Conservation (phyloP, 2,329 filamentous ascomycete genomes). For the Arthroderma sp. region DNA sequence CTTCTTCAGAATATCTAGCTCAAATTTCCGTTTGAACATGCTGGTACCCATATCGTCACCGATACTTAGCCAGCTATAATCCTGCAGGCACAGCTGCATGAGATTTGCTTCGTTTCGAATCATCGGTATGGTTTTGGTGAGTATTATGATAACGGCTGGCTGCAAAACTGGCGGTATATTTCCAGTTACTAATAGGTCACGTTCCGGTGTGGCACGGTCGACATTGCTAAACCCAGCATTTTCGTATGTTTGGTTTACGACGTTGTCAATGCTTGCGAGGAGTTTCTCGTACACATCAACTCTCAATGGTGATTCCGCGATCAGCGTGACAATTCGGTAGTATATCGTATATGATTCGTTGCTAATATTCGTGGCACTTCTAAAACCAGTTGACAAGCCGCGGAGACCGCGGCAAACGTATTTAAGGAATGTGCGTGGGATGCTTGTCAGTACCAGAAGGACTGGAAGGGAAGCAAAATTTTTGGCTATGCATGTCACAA, state of each 20-base stretch:
- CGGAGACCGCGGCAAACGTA: conserved; percentile 53
- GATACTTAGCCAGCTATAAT: conserved; percentile 57
- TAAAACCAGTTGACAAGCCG: conserved; percentile 38
- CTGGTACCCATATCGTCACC: conserved; percentile 45
- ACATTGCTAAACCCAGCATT: conserved; percentile 30
- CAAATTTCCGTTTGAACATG: conserved; percentile 47
- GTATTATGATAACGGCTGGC: conserved; percentile 34
- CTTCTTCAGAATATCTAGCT: conserved; percentile 47
- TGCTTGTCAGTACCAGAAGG: conserved; percentile 56
- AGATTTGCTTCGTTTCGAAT: conserved; percentile 51
- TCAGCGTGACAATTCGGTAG: conserved; percentile 41
- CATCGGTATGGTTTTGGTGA: conserved; percentile 39
- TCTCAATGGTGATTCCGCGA: conserved; percentile 43
- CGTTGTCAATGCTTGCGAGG: conserved; percentile 51
- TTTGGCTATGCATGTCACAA: conserved; percentile 1
- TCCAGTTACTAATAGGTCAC: conserved; percentile 40
- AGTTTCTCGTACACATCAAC: conserved; percentile 51
- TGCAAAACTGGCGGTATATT: conserved; percentile 39
- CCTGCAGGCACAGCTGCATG: conserved; percentile 56
- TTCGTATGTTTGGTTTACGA: conserved; percentile 48
- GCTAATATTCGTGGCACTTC: conserved; percentile 26
- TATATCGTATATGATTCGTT: conserved; percentile 32
- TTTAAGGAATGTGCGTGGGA: conserved; percentile 58
- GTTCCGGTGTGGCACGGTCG: conserved; percentile 37
- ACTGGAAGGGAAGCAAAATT: conserved; percentile 21